Conservation (phyloP, 768 basidiomycete genomes). For the Punctularia strigosozonata region DNA sequence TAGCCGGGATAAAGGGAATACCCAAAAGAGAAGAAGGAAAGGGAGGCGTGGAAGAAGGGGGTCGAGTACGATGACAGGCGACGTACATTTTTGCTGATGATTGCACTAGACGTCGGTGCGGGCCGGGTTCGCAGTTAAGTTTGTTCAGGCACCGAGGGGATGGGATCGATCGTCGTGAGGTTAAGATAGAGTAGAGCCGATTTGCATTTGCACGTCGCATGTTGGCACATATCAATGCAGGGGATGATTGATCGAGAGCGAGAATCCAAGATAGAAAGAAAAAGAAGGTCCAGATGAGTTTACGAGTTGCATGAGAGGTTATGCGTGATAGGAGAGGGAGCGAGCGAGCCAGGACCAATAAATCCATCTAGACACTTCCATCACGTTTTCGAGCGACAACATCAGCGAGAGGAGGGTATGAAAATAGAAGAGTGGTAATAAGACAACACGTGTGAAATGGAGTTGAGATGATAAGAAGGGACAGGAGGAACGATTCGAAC, state of each 20-base stretch:
- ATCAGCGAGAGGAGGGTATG: slow-evolving; percentile 4
- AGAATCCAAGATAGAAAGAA: slow-evolving; percentile 1
- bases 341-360: neutral
- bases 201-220: too few relatives aligned
- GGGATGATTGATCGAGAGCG: too few relatives aligned
- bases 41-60: slow-evolving; percentile 4
- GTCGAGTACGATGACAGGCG: slow-evolving; percentile 4
- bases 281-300: slow-evolving; percentile 8
- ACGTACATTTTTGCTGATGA: slow-evolving; percentile 65
- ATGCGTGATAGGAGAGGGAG: neutral
- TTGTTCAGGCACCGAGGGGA: slow-evolving; percentile 3
- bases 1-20: slow-evolving; percentile 1
- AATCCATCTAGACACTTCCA: neutral
- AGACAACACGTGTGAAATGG: slow-evolving; percentile 9
- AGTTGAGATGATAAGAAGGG: slow-evolving; percentile 4
- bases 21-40: slow-evolving; percentile 2
- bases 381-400: neutral
- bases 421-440: slow-evolving; percentile 5
- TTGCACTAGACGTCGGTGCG: slow-evolving; percentile 29
- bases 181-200: slow-evolving; percentile 9
- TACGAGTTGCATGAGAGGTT: slow-evolving; percentile 1
- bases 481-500: slow-evolving; percentile 5
- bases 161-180: slow-evolving; percentile 7
- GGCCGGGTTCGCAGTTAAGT: slow-evolving; percentile 2
- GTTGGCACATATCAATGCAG: too few relatives aligned